Evolutionary conservation across 2,329 filamentous ascomycete genomes (phyloP).

Genomic region (Aspergillus carbonarius): DNA sequence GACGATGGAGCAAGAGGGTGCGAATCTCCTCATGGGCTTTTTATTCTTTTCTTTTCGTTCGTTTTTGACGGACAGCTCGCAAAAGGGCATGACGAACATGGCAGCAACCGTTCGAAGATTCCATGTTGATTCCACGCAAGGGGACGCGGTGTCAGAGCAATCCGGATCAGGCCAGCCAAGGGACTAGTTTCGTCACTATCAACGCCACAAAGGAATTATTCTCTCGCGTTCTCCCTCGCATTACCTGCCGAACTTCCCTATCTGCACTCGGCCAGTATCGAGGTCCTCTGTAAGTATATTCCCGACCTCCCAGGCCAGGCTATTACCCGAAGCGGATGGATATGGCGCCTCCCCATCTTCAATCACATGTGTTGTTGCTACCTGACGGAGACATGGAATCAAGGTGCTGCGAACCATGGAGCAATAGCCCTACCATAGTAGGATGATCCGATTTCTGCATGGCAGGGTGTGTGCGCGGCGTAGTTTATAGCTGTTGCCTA

Average conservation of each 20-base stretch:
- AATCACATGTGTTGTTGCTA: background rate
- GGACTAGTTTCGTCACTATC: background rate
- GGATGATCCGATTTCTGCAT: background rate
- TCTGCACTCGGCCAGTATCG: background rate
- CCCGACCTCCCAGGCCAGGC: background rate
- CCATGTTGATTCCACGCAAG: constrained; percentile 7
- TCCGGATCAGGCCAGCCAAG: background rate
- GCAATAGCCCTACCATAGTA: background rate
- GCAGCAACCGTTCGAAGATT: background rate
- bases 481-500: background rate
- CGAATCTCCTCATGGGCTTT: no score
- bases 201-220: background rate
- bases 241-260: background rate
- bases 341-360: background rate
- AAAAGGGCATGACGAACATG: background rate
- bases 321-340: background rate
- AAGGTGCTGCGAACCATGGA: background rate
- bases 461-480: background rate
- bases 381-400: background rate
- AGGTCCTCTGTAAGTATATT: background rate
- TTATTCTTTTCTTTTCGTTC: no score
- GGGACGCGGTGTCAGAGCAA: background rate
- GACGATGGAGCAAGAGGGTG: background rate
- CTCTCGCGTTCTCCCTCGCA: background rate
- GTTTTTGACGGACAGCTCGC: no score